These are phyloP conservation scores for Fusarium neocosmosporiellum DNA, from an alignment of 2,329 filamentous ascomycete genomes.

Conservation along the genomic window DNA sequence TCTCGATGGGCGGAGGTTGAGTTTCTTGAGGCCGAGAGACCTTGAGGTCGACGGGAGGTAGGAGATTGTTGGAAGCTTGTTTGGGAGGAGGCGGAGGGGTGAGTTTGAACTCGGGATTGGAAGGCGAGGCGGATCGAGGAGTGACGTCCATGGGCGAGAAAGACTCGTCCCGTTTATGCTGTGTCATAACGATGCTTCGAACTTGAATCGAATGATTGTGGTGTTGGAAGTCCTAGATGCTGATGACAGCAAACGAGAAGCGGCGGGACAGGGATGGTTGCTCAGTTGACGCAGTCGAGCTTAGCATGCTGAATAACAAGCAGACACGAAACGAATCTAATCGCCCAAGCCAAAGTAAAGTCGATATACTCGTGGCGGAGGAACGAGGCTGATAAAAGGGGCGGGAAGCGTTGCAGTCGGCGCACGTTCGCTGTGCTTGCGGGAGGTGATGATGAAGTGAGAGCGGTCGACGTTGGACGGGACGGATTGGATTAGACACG, in stretches of 20 bases:
- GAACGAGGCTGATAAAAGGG: constrained; percentile 29
- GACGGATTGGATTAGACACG: not conserved
- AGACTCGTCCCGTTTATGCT: constrained; percentile 34
- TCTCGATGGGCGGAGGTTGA: constrained; percentile 20
- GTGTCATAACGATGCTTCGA: constrained; percentile 35
- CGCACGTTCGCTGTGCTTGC: constrained; percentile 24
- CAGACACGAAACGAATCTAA: constrained; percentile 2
- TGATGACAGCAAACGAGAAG: constrained; percentile 10
- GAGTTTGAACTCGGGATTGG: constrained; percentile 31
- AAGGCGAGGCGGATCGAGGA: constrained; percentile 34
- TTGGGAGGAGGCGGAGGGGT: constrained; percentile 23
- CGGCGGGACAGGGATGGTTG: constrained; percentile 19
- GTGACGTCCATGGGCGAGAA: constrained; percentile 35
- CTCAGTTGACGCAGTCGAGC: constrained; percentile 20
- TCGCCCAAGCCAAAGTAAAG: not conserved
- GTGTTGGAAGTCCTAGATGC: constrained; percentile 9
- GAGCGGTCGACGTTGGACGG: constrained; percentile 14
- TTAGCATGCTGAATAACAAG: constrained; percentile 39
- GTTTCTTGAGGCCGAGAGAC: constrained; percentile 3
- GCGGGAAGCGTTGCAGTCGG: constrained; percentile 24
- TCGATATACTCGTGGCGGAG: constrained; percentile 4
- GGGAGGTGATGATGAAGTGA: constrained; percentile 27
- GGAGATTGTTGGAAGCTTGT: constrained; percentile 33
- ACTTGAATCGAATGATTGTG: constrained; percentile 13
- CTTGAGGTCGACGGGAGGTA: constrained; percentile 35